A percentile compares a stretch with the other conserved stretches of the same genome.
Conservation (phyloP, 1,284 basidiomycete species). For the Fomitiporia mediterranea region DNA sequence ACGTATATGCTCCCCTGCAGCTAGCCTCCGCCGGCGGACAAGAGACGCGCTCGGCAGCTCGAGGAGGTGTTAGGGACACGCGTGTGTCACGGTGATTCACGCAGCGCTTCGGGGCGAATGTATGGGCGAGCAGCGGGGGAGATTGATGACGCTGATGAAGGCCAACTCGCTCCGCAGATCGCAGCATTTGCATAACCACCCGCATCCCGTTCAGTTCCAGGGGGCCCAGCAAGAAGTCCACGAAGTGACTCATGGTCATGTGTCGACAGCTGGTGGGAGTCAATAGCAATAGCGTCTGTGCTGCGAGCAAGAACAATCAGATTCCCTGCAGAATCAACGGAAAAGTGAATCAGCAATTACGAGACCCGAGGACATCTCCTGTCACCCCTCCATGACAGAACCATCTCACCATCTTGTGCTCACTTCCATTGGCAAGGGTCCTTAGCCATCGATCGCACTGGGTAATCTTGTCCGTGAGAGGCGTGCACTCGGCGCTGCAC, state of each 20-base stretch:
- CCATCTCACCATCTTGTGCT: background rate
- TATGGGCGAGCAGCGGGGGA: background rate
- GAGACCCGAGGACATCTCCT: background rate
- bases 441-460: background rate
- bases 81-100: background rate
- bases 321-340: background rate
- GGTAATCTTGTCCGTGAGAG: slow-evolving; percentile 3
- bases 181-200: background rate
- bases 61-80: too few species aligned
- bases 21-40: too few species aligned
- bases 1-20: too few species aligned
- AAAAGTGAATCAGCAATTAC: background rate
- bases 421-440: background rate
- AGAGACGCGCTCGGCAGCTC: too few species aligned
- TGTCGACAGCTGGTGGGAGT: slow-evolving; percentile 3
- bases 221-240: too few species aligned
- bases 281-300: background rate
- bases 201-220: too few species aligned
- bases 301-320: background rate
- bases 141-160: background rate
- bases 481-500: slow-evolving; percentile 10
- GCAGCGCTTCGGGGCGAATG: background rate
- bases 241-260: slow-evolving; percentile 1
- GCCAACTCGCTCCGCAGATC: background rate
- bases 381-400: background rate